These are phyloP conservation scores for Pythium sukuiense DNA, from an alignment of 352 stramenopile species.

Conservation along the genomic window DNA sequence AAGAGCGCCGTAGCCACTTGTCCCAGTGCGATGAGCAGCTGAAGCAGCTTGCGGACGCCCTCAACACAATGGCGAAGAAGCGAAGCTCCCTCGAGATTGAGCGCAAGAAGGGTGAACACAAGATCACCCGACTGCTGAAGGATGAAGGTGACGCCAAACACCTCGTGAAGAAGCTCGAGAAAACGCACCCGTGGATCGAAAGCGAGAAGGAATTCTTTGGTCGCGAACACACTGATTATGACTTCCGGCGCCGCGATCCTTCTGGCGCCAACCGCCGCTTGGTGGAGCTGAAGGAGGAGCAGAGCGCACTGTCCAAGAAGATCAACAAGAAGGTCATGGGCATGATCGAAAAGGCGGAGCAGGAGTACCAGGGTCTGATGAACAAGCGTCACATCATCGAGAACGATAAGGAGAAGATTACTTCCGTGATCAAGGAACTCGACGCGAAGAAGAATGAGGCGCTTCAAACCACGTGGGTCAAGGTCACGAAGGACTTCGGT, in stretches of 20 bases:
- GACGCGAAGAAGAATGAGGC: slow-evolving; percentile 99
- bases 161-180: slow-evolving; percentile 91
- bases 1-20: slow-evolving; percentile 67
- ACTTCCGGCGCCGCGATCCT: slow-evolving; percentile 93
- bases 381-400: slow-evolving; percentile 98
- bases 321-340: slow-evolving; percentile 99
- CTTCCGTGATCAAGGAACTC: slow-evolving; percentile 98
- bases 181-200: slow-evolving; percentile 97
- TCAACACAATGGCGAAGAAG: slow-evolving; percentile 83
- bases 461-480: slow-evolving; percentile 96
- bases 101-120: slow-evolving; percentile 94
- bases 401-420: slow-evolving; percentile 99
- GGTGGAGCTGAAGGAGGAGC: slow-evolving; percentile 90
- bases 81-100: slow-evolving; percentile 91
- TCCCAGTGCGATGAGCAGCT: slow-evolving; percentile 91
- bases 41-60: slow-evolving; percentile 81
- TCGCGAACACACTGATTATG: slow-evolving; percentile 96
- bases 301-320: slow-evolving; percentile 95
- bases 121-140: slow-evolving; percentile 92
- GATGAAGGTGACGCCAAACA: slow-evolving; percentile 90
- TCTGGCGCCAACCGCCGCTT: slow-evolving; percentile 85
- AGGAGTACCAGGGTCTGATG: slow-evolving; percentile 98
- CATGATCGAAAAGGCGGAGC: slow-evolving; percentile 99
- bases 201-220: slow-evolving; percentile 97
- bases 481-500: slow-evolving; percentile 99